These are phyloP conservation scores for Spizellomyces punctatus DNA, from an alignment of 192 early-diverging fungal species.

Conservation along the genomic window DNA sequence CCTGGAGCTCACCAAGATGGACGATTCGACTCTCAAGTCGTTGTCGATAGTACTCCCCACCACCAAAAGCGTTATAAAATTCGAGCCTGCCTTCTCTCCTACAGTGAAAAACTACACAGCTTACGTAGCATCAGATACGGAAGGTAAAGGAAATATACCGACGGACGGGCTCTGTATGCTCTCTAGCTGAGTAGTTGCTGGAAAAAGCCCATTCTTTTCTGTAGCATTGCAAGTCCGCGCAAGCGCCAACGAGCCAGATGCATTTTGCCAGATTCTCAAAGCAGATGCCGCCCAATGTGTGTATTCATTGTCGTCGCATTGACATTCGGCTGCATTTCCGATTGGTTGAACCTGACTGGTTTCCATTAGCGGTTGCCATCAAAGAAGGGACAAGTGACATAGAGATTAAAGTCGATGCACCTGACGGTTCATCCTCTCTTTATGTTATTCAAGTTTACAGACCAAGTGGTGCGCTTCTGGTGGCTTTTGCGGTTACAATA, in stretches of 20 bases:
- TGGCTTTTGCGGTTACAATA: constrained; percentile 1
- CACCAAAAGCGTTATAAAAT: constrained; percentile 13
- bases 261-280: constrained; percentile 48
- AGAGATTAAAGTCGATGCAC: constrained; percentile 50
- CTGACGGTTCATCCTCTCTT: constrained; percentile 42
- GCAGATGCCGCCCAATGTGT: constrained; percentile 33
- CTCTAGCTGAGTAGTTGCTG: neutral
- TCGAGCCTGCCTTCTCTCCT: constrained; percentile 36
- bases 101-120: constrained; percentile 30
- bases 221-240: constrained; percentile 38
- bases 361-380: constrained; percentile 28
- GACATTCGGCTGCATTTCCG: neutral
- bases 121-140: constrained; percentile 31
- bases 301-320: neutral
- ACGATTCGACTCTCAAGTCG: constrained; percentile 51
- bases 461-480: constrained; percentile 30
- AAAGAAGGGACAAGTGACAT: constrained; percentile 37
- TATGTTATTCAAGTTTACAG: constrained; percentile 38
- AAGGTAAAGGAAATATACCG: constrained; percentile 7
- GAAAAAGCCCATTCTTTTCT: neutral
- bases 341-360: neutral
- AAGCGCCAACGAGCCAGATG: constrained; percentile 43
- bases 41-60: constrained; percentile 23
- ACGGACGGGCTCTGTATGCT: neutral
- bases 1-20: constrained; percentile 32